Base-by-base conservation (phyloP, 1,284 basidiomycete genomes). In the Golubevia sp. region DNA sequence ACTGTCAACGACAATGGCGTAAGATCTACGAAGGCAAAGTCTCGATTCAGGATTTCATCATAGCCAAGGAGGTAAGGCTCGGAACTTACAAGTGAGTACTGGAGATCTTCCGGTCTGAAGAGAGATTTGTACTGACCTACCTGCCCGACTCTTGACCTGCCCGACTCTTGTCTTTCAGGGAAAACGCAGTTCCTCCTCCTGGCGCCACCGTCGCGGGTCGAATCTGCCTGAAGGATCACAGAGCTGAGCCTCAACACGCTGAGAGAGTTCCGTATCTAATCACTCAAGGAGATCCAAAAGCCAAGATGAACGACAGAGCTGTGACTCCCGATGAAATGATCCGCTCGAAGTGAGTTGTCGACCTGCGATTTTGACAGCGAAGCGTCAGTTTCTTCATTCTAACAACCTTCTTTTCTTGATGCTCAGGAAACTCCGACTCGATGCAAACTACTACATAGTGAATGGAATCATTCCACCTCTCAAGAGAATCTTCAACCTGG, bases 241-340 rank as follows among this genome's bases (percentile, higher is more conserved):
- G 90, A 26, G 88, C 91, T 64, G 94, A 97, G 79, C 88, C 92
- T 1, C 93, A 95, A 74, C 95, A 97, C 74, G 93, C 92, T 15
- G 95, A 99, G 78, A 89, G 96, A 25, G 89, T 98, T 1, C 93
- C 94, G 0, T 98, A 97, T 82, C 88, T 98, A 50, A 92, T 99
- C 61, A 86, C 87, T 84, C 90, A 86, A 55, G 91, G 92, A 1
- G 87, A 88, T 48, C 88, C 89, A 0, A 88, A 90, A 1, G 85
- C 88, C 1, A 88, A 90, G 58, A 87, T 98, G 13, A 91, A 92
- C 21, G 92, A 97, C 70, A 87, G 91, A 67, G 94, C 93, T 0
- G 86, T 92, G 51, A 88, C 89, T 49, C 94, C 94, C 0, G 87
- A 91, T 70, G 91, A 91, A 64, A 87, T 96, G 67, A 84, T 97